phyloP scores from a whole-genome alignment of 139 green algal species.

The Volvox africanus region DNA sequence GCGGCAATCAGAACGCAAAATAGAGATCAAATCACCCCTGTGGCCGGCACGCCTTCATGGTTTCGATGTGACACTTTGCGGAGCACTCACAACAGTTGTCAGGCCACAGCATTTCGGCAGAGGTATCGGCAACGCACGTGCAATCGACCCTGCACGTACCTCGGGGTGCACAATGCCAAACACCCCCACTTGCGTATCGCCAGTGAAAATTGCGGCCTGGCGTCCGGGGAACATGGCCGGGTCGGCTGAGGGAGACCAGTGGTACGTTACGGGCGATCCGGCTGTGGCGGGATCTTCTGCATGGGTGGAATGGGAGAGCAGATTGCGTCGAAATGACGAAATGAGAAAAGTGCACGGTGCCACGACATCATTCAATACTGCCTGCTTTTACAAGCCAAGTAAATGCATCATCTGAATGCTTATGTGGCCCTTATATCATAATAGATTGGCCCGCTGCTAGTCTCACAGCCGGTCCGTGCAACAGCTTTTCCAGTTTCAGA shows the following conservation, averaged over 20 bases:
- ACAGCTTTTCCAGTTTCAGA: no score
- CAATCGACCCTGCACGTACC: constrained; percentile 35
- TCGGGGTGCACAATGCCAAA: constrained; percentile 98
- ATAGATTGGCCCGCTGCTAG: no score
- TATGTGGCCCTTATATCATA: no score
- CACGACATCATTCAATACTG: no score
- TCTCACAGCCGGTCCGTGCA: no score
- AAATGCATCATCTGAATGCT: no score
- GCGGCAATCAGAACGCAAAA: no score
- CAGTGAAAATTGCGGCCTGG: constrained; percentile 68
- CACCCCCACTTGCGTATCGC: constrained; percentile 59
- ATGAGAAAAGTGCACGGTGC: not conserved
- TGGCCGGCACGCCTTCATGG: not conserved
- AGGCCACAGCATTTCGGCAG: no score
- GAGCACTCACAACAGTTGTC: no score
- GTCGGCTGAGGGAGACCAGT: constrained; percentile 76
- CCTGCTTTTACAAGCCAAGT: no score
- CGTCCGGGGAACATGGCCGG: constrained; percentile 91
- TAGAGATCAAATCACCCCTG: no score
- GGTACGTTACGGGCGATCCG: constrained; percentile 67
- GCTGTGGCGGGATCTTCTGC: constrained; percentile 33
- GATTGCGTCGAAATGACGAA: not conserved
- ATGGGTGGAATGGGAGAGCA: not conserved
- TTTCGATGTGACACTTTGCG: not conserved
- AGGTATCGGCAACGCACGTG: no score